Base-by-base conservation (phyloP, 164 flowering plant genomes). In the Santalum album region DNA sequence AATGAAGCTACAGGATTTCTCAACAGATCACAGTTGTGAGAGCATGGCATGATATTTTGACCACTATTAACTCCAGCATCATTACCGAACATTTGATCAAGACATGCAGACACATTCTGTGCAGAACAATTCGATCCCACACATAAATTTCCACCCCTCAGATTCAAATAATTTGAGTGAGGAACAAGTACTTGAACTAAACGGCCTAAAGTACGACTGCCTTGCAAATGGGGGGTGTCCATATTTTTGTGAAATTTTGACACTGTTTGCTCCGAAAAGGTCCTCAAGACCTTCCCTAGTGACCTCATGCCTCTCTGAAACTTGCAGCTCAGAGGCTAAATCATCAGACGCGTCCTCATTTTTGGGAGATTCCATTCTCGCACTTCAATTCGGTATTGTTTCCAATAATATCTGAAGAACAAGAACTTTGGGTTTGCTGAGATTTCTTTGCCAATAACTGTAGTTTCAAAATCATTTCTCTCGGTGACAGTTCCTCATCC, bases 381-480 rank as follows among this genome's bases (percentile, higher is more conserved):
- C 26, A 22, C 7, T 27, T 15, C 23, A 24, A 34, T 49, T 57
- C 53, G 46, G 12, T 25, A 3, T 35, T 47, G 14, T 32, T 44
- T 34, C 25, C 38, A 12, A 3, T 25, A 7, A 25, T 17, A 46
- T 12, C 56, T 19, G 16, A 20, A 17, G 27, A 12, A 38, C 16
- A 7, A 38, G 14, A 38, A 4, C 42, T 14, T 7, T 38, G 11
- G 42, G 43, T 15, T 35, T 21, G 19, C 57, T 29, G 49, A 1
- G 47, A 26, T 60, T 69, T 57, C 16, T 45, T 69, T 1, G 53
- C 49, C 46, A 57, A 25, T 22, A 64, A 26, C 11, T 49, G 68
- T 19, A 64, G 69, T 29, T 54, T 58, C 50, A 64, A 56, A 15
- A 60, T 62, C 51, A 23, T 48, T 29, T 61, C 58, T 24, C 61